Conservation (phyloP, 768 basidiomycete genomes). For the Pleurotus djamor region DNA sequence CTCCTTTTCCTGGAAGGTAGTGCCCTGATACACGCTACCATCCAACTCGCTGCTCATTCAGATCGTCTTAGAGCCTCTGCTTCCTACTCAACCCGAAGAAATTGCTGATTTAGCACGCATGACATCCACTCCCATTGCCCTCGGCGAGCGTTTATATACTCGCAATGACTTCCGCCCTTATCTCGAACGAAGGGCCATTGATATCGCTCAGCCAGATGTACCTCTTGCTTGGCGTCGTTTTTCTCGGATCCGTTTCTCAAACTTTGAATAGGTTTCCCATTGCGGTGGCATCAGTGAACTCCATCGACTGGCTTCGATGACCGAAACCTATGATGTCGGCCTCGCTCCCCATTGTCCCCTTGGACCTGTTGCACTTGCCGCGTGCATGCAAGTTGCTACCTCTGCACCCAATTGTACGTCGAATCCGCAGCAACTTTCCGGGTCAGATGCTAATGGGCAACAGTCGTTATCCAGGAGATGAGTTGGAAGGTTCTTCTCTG, state of each 20-base stretch:
- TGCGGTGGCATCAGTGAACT: constrained; percentile 62
- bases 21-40: not conserved
- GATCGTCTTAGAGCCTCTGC: not conserved
- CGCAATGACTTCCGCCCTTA: constrained; percentile 64
- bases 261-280: constrained; percentile 42
- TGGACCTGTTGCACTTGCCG: constrained; percentile 70
- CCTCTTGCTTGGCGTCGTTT: constrained; percentile 5
- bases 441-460: not conserved
- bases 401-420: constrained; percentile 57
- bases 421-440: not conserved
- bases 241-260: not conserved
- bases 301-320: constrained; percentile 53
- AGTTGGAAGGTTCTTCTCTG: constrained; percentile 45
- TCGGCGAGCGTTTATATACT: constrained; percentile 64
- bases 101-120: constrained; percentile 54
- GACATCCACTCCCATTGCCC: constrained; percentile 56
- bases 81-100: constrained; percentile 45
- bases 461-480: constrained; percentile 67
- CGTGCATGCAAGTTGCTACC: constrained; percentile 63
- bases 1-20: constrained; percentile 67
- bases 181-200: constrained; percentile 60
- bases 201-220: constrained; percentile 71
- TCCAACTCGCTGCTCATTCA: not conserved
- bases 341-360: constrained; percentile 73
- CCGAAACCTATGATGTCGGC: constrained; percentile 71